A percentile compares a stretch with the other conserved stretches of the same genome.
phyloP scores from a whole-genome alignment of 78 protist genomes.

The Bodo saltans region DNA sequence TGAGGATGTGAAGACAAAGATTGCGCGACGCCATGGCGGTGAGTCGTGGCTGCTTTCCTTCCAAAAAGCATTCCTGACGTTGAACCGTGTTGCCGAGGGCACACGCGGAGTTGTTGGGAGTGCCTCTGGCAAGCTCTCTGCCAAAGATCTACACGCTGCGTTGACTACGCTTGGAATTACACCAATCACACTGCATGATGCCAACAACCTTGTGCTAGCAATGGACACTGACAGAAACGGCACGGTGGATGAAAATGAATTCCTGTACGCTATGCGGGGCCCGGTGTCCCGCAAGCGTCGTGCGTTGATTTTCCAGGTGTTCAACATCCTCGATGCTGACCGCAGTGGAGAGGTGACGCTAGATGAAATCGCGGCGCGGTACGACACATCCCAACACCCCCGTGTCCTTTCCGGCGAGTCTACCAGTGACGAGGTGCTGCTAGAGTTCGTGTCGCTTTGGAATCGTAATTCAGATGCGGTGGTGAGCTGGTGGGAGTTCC shows the following conservation, averaged over 20 bases:
- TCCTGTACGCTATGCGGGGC: slow-evolving; percentile 31
- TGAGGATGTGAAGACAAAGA: neutral
- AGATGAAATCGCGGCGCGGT: slow-evolving; percentile 1
- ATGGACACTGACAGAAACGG: neutral
- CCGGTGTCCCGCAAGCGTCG: neutral
- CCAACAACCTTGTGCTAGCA: neutral
- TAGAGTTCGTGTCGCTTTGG: neutral
- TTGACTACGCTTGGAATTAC: neutral
- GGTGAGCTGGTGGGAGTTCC: neutral
- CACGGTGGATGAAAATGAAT: neutral
- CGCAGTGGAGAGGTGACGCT: neutral
- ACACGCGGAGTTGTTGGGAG: neutral
- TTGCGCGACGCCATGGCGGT: neutral
- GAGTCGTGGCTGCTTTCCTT: neutral
- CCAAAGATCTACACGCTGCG: neutral
- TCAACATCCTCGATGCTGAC: slow-evolving; percentile 12
- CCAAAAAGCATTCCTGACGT: neutral
- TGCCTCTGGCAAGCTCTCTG: neutral
- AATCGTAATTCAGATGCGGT: slow-evolving; percentile 2
- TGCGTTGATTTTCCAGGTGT: slow-evolving; percentile 3
- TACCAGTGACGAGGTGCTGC: slow-evolving; percentile 17
- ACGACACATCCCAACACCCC: slow-evolving; percentile 28
- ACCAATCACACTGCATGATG: neutral
- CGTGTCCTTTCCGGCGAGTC: slow-evolving; percentile 1
- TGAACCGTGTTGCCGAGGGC: neutral